These are phyloP conservation scores for Penicillium diatomitis DNA, from an alignment of 495 filamentous ascomycete genomes.

Conservation along the genomic window DNA sequence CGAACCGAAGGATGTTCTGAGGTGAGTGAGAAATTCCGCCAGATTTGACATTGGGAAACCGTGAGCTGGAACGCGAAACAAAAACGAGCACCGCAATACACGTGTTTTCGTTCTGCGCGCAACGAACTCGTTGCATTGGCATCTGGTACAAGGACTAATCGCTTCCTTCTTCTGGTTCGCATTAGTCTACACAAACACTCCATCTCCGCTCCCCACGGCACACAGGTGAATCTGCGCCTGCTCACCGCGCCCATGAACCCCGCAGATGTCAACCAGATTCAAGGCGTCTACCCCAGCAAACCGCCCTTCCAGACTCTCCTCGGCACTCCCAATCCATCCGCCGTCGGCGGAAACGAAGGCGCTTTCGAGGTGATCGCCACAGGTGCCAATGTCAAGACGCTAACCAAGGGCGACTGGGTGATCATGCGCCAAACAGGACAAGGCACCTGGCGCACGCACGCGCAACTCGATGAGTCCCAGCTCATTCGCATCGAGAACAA, in stretches of 20 bases:
- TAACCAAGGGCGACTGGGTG: slow-evolving; percentile 78
- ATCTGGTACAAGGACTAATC: too few species aligned
- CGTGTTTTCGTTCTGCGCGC: background rate
- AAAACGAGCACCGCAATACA: background rate
- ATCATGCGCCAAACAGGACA: slow-evolving; percentile 72
- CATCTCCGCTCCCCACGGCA: slow-evolving; percentile 57
- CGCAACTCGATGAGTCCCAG: slow-evolving; percentile 53
- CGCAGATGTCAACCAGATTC: slow-evolving; percentile 92
- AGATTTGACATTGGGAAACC: too few species aligned
- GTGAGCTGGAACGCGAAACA: background rate
- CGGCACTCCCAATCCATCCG: slow-evolving; percentile 62
- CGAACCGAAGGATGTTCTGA: slow-evolving; percentile 73
- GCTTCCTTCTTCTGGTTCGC: too few species aligned
- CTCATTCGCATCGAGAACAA: slow-evolving; percentile 60
- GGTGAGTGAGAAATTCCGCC: slow-evolving; percentile 30
- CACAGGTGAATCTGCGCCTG: slow-evolving; percentile 59
- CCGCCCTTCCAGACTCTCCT: slow-evolving; percentile 64
- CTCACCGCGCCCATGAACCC: slow-evolving; percentile 92
- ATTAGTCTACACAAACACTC: slow-evolving; percentile 69
- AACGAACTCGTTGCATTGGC: too few species aligned
- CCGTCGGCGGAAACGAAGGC: slow-evolving; percentile 82
- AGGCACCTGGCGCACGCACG: slow-evolving; percentile 91
- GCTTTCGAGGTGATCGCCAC: slow-evolving; percentile 73
- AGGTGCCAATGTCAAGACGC: slow-evolving; percentile 45
- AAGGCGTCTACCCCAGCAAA: slow-evolving; percentile 88